Evolutionary conservation across 345 rosid species (phyloP), one percentile per base, ranked within the genome.

Genomic region (Draba incana): DNA sequence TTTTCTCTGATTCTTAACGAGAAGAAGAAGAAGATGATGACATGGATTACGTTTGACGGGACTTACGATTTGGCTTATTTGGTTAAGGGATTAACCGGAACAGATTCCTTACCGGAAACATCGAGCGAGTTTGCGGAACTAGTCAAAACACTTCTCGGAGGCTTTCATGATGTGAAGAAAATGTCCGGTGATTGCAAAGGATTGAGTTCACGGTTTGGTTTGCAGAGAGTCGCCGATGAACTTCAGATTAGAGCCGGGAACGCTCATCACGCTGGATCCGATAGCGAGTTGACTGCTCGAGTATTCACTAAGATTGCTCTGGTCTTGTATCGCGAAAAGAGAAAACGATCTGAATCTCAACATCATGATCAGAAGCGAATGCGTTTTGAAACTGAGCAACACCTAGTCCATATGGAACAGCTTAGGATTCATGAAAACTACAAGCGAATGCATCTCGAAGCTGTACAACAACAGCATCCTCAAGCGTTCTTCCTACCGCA

Each of bases 191-290:
- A 11, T 0, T 42, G 20, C 16, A 2, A 2, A 8, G 67, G 78
- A 0, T 8, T 45, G 7, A 43, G 7, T 14, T 45, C 16, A 6
- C 50, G 56, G 12, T 37, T 2, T 15, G 68, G 77, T 11, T 38
- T 74, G 8, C 72, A 74, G 42, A 59, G 35, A 37, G 0, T 66
- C 6, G 68, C 68, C 2, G 43, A 67, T 27, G 16, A 8, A 8
- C 43, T 59, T 15, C 27, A 48, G 24, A 37, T 58, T 1, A 66
- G 72, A 14, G 48, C 16, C 6, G 68, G 68, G 52, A 27, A 11
- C 3, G 77, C 77, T 6, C 68, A 74, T 39, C 72, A 66, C 3
- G 72, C 72, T 2, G 77, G 77, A 5, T 74, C 68, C 0, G 77
- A 74, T 49, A 74, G 72, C 15, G 35, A 66, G 3, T 37, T 74